These are phyloP conservation scores for Irpex rosettiformis DNA, from an alignment of 1,284 basidiomycete species.

Conservation along the genomic window DNA sequence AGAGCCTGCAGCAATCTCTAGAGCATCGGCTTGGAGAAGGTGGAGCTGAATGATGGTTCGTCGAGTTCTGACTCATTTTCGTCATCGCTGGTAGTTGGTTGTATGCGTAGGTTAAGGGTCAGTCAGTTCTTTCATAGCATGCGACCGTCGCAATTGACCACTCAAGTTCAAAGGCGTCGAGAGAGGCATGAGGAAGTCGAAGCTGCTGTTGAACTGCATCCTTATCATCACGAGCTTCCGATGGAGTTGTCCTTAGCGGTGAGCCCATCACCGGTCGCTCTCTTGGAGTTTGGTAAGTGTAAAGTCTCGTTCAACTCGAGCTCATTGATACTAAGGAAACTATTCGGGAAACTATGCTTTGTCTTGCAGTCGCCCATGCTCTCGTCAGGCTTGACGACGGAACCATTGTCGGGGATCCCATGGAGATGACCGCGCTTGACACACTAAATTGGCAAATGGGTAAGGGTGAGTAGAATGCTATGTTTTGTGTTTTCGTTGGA, in stretches of 20 bases:
- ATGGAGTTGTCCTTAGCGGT: conserved; percentile 96
- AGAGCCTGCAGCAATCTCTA: too few species aligned
- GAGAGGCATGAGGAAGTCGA: conserved; percentile 87
- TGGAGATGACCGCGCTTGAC: conserved; percentile 97
- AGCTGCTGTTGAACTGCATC: conserved; percentile 89
- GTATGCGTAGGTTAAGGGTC: conserved; percentile 96
- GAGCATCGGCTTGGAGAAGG: too few species aligned
- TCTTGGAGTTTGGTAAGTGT: conserved; percentile 81
- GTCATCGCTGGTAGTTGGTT: conserved; percentile 92
- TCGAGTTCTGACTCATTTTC: conserved; percentile 93
- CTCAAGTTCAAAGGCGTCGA: conserved; percentile 70
- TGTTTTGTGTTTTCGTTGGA: neutral
- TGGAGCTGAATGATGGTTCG: too few species aligned
- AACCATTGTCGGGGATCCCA: conserved; percentile 93
- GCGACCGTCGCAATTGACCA: too few species aligned
- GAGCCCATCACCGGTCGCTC: conserved; percentile 88
- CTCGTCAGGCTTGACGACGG: conserved; percentile 93
- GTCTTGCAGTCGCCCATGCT: conserved; percentile 93
- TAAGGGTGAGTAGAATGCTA: conserved; percentile 48
- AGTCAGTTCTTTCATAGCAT: too few species aligned
- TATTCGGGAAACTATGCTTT: conserved; percentile 76
- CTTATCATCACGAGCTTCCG: conserved; percentile 90
- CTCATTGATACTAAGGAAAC: conserved; percentile 81
- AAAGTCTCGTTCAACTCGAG: conserved; percentile 75
- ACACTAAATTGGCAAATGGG: conserved; percentile 88